Evolutionary conservation across 768 basidiomycete genomes (phyloP).

Genomic region (Coprinopsis sp.): DNA sequence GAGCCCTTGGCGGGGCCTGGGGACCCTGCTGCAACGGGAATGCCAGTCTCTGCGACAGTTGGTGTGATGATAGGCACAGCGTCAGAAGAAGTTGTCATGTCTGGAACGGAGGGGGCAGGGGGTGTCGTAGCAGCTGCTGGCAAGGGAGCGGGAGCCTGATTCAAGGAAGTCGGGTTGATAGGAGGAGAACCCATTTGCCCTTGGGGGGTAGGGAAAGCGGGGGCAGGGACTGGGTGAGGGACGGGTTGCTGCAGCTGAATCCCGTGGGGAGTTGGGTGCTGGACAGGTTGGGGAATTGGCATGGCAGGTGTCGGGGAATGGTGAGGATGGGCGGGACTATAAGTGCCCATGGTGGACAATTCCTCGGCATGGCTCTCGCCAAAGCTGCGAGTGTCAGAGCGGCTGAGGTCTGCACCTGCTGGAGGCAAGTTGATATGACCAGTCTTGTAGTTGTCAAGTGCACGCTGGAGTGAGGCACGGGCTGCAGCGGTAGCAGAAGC

Average conservation of each 20-base stretch:
- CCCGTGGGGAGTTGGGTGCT: not conserved
- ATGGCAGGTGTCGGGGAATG: conserved; percentile 13
- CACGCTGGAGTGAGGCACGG: conserved; percentile 71
- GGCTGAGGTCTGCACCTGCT: conserved; percentile 50
- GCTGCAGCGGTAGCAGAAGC: conserved; percentile 59
- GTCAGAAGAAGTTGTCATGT: not conserved
- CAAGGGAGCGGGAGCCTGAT: conserved; percentile 36
- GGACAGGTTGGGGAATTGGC: conserved; percentile 16
- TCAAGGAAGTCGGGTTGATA: conserved; percentile 30
- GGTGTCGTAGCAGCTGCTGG: conserved; percentile 20
- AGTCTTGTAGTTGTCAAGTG: conserved; percentile 72
- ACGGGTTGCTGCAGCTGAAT: conserved; percentile 13
- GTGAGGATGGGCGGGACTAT: conserved; percentile 16
- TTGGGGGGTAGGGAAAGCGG: conserved; percentile 12
- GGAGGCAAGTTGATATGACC: conserved; percentile 55
- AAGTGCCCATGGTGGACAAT: conserved; percentile 50
- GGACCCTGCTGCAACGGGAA: conserved; percentile 59
- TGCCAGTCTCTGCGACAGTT: conserved; percentile 71
- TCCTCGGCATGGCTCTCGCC: conserved; percentile 80
- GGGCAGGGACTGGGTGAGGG: conserved; percentile 18
- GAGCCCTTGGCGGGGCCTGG: conserved; percentile 68
- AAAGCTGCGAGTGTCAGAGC: conserved; percentile 77
- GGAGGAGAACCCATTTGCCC: conserved; percentile 20
- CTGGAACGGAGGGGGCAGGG: conserved; percentile 15
- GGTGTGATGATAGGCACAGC: conserved; percentile 32